Conservation (phyloP, 2,329 filamentous ascomycete species). For the Calonectria hongkongensis region DNA sequence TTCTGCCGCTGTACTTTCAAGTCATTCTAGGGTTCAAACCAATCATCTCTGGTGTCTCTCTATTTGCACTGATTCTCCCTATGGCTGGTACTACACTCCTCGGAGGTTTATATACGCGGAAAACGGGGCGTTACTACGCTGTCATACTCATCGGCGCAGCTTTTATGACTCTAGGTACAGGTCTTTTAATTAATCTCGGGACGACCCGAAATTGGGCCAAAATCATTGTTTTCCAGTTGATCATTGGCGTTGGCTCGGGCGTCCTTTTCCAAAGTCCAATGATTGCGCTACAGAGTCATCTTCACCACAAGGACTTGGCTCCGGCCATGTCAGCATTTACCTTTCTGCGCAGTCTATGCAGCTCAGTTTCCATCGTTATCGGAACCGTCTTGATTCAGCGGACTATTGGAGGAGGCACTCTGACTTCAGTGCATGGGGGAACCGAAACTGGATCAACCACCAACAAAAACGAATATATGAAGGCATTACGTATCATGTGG, state of each 20-base stretch:
- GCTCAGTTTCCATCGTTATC: conserved; percentile 80
- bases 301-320: conserved; percentile 78
- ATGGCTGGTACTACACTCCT: conserved; percentile 77
- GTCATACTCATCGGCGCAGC: conserved; percentile 75
- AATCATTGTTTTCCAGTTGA: conserved; percentile 75
- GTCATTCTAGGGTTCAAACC: conserved; percentile 80
- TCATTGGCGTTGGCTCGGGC: conserved; percentile 79
- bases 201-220: conserved; percentile 71
- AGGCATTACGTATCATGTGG: conserved; percentile 47
- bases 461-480: conserved; percentile 44
- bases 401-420: conserved; percentile 40
- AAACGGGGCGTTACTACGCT: conserved; percentile 78
- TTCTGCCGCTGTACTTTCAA: conserved; percentile 90
- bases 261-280: conserved; percentile 82
- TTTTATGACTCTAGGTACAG: conserved; percentile 78
- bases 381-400: conserved; percentile 84
- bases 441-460: conserved; percentile 27
- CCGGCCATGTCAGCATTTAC: conserved; percentile 79
- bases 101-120: conserved; percentile 74
- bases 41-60: conserved; percentile 82
- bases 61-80: conserved; percentile 82
- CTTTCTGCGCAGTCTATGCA: conserved; percentile 81
- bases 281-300: conserved; percentile 80
- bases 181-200: conserved; percentile 77
- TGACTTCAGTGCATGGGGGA: conserved; percentile 40